Conservation (phyloP, 805 yeast species). For the Saccharomycopsis microspora region DNA sequence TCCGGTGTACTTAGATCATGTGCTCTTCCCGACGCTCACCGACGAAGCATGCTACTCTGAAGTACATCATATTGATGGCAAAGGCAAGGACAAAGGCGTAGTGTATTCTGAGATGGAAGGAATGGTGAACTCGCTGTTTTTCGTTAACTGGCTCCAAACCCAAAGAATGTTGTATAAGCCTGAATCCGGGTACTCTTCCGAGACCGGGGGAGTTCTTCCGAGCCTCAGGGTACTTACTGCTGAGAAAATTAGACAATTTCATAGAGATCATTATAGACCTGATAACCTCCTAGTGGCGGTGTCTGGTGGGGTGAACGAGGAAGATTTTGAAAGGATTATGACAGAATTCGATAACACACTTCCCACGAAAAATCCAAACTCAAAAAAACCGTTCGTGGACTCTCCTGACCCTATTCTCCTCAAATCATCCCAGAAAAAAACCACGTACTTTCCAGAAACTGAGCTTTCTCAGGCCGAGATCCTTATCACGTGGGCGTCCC, state of each 20-base stretch:
- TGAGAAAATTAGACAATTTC: conserved; percentile 69
- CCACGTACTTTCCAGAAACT: conserved; percentile 74
- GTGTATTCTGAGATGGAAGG: conserved; percentile 97
- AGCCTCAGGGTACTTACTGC: conserved; percentile 65
- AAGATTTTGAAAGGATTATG: conserved; percentile 46
- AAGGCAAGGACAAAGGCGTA: conserved; percentile 88
- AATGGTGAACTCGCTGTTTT: conserved; percentile 69
- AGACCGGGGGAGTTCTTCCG: conserved; percentile 83
- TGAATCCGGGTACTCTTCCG: conserved; percentile 76
- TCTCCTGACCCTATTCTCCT: conserved; percentile 25
- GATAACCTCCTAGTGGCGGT: conserved; percentile 76
- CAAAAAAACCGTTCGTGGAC: conserved; percentile 73
- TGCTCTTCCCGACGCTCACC: conserved; percentile 73
- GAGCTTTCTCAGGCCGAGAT: conserved; percentile 80
- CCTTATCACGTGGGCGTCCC: conserved; percentile 58
- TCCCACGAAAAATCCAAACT: conserved; percentile 28
- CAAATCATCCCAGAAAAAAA: conserved; percentile 25
- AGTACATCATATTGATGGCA: conserved; percentile 88
- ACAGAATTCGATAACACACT: conserved; percentile 48
- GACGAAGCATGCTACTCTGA: conserved; percentile 90
- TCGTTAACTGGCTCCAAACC: conserved; percentile 45
- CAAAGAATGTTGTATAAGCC: conserved; percentile 42
- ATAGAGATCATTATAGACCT: conserved; percentile 60
- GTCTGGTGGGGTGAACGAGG: conserved; percentile 76
- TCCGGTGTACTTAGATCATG: conserved; percentile 85